Evolutionary conservation across 2,329 filamentous ascomycete genomes (phyloP), one percentile per base, ranked within the genome.

Genomic region (Neonectria coccinea): DNA sequence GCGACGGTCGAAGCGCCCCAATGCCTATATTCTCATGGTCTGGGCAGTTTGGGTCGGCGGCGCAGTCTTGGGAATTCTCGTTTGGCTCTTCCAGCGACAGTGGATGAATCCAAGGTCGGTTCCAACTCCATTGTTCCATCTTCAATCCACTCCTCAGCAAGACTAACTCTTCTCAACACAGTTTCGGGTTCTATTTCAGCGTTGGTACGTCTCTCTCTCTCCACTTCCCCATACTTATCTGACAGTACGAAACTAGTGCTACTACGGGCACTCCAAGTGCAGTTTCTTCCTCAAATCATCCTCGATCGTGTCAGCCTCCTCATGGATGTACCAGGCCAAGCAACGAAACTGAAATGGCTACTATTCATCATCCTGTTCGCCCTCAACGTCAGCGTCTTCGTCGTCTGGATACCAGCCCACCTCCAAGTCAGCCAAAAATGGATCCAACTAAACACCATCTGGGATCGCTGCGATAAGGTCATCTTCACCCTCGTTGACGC

Each of bases 331-430:
- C 78, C 76, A 1, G 73, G 67, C 0, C 79, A 76, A 11, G 78
- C 79, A 1, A 48, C 63, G 0, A 73, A 66, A 7, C 73, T 87
- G 9, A 85, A 85, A 66, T 82, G 82, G 74, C 70, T 76, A 1
- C 80, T 83, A 4, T 79, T 84, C 0, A 50, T 75, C 1, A 33
- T 85, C n/a, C 84, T 87, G 59, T 77, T 80, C 2, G 61, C 77
- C 2, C 78, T 87, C 60, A 87, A 87, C 52, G 81, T 87, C 22
- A 81, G 80, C 2, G 85, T 87, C 2, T 86, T 84, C 51, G 78
- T 76, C 59, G 86, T 87, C 16, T 87, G 85, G 85, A 82, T 87
- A 18, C 85, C 85, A 0, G 80, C 84, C 0, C 82, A 83, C 2
- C 73, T 86, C 1, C 79, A 84, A 45, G 76, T 82, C 5, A 80